These are phyloP conservation scores for Helianthus tuberosus DNA, from an alignment of 129 eudicot genomes.

Conservation along the genomic window DNA sequence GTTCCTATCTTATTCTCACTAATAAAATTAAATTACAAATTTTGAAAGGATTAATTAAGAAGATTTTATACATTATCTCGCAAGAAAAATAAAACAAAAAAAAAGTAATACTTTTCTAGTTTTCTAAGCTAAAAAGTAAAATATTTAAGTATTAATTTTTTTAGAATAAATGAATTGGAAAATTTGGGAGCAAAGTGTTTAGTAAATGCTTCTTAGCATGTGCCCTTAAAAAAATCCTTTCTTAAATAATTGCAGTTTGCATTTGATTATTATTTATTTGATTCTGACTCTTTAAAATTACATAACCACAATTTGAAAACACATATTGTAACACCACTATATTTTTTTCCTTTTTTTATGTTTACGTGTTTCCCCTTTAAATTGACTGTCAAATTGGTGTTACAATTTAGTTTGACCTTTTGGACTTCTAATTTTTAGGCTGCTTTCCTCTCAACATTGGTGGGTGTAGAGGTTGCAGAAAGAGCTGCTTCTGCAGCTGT, in stretches of 20 bases:
- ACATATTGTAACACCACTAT: not conserved
- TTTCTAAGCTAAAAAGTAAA: not conserved
- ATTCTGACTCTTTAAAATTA: not conserved
- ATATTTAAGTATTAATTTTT: not conserved
- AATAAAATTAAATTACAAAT: not conserved
- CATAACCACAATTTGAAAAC: not conserved
- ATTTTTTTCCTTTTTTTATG: not conserved
- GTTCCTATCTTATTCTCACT: constrained; percentile 1
- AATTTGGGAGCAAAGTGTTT: not conserved
- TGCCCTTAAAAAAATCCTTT: not conserved
- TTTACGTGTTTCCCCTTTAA: constrained; percentile 13
- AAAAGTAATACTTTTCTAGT: not conserved
- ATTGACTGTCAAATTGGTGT: not conserved
- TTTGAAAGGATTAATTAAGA: not conserved
- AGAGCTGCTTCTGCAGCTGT: constrained; percentile 87
- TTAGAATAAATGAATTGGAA: not conserved
- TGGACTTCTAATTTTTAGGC: constrained; percentile 50
- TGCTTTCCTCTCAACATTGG: constrained; percentile 87
- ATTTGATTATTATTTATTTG: not conserved
- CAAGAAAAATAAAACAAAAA: not conserved
- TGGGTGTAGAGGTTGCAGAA: constrained; percentile 90
- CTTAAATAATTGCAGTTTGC: not conserved
- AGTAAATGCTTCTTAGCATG: not conserved
- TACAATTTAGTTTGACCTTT: constrained; percentile 16
- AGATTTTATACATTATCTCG: not conserved